Evolutionary conservation across 106 monocot species (phyloP), one percentile per base, ranked within the genome.

Genomic region (Amphibolis antarctica): DNA sequence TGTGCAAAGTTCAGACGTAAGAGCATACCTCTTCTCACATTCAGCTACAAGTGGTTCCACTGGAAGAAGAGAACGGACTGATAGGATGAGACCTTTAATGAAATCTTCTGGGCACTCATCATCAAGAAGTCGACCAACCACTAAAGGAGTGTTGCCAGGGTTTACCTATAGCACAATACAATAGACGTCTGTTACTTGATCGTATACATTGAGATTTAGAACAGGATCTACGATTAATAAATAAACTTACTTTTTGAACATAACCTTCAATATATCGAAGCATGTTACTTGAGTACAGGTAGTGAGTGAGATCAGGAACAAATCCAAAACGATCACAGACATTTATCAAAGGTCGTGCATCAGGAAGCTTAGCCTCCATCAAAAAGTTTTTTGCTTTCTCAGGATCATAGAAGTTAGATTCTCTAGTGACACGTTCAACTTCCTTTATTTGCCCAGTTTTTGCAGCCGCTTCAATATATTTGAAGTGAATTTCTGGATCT

Each of bases 251-350:
- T 70, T 96, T 96, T 69, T 96, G 96, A 67, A 96, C 96, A 75
- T 96, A 96, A 26, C 96, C 96, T 80, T 96, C 96, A 66, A 96
- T 96, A 71, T 96, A 96, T 9, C 96, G 83, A 70, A 96, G 96
- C 96, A 96, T 96, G 74, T 90, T 96, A 66, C 65, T 96, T 1
- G 90, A 74, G 70, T 90, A 96, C 71, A 96, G 60, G 48, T 96
- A 96, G 80, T 96, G 96, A 31, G 96, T 96, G 63, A 96, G 75
- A 74, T 96, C 90, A 28, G 96, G 86, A 69, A 96, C 86, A 70
- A 86, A 96, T 61, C 86, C 86, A 85, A 90, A 90, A 17, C 96
- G 96, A 66, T 98, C 96, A 66, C 96, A 98, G 26, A 98, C 96
- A 79, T 98, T 98, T 26, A 98, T 98, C 14, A 98, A 59, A 27